Evolutionary conservation across 192 early-diverging fungal species (phyloP), one percentile per base, ranked within the genome.

Genomic region (Entomortierella chlamydospora): DNA sequence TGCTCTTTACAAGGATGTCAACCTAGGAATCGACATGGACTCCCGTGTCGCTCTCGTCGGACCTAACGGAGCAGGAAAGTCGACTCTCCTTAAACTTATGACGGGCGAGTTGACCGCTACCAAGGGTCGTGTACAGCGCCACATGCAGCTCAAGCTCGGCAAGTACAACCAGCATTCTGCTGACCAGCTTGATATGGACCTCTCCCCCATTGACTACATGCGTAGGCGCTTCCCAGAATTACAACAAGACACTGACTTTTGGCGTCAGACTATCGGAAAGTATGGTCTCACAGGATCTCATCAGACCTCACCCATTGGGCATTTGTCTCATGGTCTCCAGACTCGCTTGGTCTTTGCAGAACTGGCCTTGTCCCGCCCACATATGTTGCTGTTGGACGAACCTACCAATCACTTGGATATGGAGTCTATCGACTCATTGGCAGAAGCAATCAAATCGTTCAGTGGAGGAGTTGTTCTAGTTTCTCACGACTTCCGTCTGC

Each of bases 401-500:
- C 97, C 97, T 65, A 99, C 98, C 69, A 99, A 99, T 85, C 95
- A 96, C 64, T 92, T 99, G 83, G 91, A 94, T 83, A 93, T 93
- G 68, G 93, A 93, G 73, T 90, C 95, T 42, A 98, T 99, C 68
- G 97, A 98, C 81, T 92, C 93, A 28, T 84, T 99, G 60, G 98
- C 98, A 29, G 89, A 95, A 23, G 98, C 98, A 42, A 98, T 99
- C 89, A 97, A 97, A 81, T 76, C 81, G 58, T 99, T 95, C 83
- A 91, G 91, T 69, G 98, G 98, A 45, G 98, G 98, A 76, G 95
- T 98, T 64, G 97, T 99, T 25, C 87, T 99, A 34, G 98, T 99
- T 61, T 95, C 93, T 66, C 98, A 99, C 93, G 98, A 99, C 88
- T 99, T 99, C 91, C 87, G 98, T 70, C 86, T 99, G 57, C 97